Conservation (phyloP, 192 early-diverging fungal genomes). For the Linnemannia exigua region DNA sequence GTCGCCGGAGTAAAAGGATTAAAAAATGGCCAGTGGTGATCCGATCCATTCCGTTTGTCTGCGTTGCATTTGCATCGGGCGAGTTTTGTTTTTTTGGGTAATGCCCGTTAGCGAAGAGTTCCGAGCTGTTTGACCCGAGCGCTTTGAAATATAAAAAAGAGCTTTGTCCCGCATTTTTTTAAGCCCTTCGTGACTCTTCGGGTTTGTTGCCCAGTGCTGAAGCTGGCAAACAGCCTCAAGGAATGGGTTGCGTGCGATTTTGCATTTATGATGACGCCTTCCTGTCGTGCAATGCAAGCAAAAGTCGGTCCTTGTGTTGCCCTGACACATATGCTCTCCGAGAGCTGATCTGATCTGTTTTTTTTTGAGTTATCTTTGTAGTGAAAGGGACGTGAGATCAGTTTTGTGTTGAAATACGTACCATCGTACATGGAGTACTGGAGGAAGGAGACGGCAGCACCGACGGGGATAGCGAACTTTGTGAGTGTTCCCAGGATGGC, state of each 20-base stretch:
- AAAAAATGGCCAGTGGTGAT: not conserved
- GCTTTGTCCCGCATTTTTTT: not conserved
- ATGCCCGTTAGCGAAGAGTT: not conserved
- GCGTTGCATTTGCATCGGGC: not conserved
- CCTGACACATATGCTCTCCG: not conserved
- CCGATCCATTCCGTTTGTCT: not conserved
- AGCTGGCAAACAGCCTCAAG: no score
- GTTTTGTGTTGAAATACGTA: constrained; percentile 52
- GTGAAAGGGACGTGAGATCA: not conserved
- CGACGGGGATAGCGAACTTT: constrained; percentile 84
- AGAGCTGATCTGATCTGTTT: not conserved
- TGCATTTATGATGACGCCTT: not conserved
- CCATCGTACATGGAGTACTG: constrained; percentile 96
- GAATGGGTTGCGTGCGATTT: not conserved
- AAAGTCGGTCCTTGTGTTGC: not conserved
- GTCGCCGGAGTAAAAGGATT: not conserved
- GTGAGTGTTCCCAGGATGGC: constrained; percentile 77
- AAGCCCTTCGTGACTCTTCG: no score
- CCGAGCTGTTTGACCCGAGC: not conserved
- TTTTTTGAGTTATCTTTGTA: not conserved
- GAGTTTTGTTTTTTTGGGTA: not conserved
- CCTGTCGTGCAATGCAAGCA: not conserved
- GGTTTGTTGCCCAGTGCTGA: no score
- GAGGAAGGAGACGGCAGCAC: constrained; percentile 74
- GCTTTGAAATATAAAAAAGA: not conserved